Conservation (phyloP, 768 basidiomycete genomes). For the Cubamyces lactineus region DNA sequence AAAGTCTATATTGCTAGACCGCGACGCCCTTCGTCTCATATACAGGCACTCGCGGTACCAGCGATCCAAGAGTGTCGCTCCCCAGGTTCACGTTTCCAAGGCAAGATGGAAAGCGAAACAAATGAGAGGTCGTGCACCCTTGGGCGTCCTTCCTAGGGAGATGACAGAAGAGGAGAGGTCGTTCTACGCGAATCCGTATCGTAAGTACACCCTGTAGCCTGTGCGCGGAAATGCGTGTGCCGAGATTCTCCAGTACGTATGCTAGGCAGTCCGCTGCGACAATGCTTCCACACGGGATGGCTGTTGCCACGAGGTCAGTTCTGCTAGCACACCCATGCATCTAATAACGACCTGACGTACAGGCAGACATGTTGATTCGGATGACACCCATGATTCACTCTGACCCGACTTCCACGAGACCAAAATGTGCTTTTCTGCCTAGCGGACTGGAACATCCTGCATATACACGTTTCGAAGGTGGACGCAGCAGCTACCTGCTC, state of each 20-base stretch:
- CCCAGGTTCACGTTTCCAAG: conserved; percentile 43
- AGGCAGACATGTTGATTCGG: conserved; percentile 67
- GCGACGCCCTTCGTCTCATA: conserved; percentile 15
- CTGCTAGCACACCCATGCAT: not conserved
- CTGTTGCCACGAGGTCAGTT: conserved; percentile 60
- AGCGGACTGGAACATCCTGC: conserved; percentile 71
- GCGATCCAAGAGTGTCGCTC: conserved; percentile 62
- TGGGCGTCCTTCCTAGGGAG: conserved; percentile 42
- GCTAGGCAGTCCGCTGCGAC: conserved; percentile 65
- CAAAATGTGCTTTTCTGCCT: conserved; percentile 42
- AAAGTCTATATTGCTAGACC: conserved; percentile 65
- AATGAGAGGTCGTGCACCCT: conserved; percentile 4
- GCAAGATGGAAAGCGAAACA: conserved; percentile 18
- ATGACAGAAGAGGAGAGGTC: conserved; percentile 66
- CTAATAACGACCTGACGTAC: not conserved
- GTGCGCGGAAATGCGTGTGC: not conserved
- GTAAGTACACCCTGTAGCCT: conserved; percentile 43
- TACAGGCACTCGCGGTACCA: conserved; percentile 39
- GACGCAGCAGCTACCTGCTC: conserved; percentile 54
- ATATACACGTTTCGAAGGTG: conserved; percentile 52
- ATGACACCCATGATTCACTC: conserved; percentile 54
- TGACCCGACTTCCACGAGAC: conserved; percentile 6
- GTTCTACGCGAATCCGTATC: conserved; percentile 79
- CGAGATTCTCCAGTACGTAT: conserved; percentile 59
- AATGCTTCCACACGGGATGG: conserved; percentile 52